Evolutionary conservation across 352 stramenopile genomes (phyloP).

Genomic region (Plasmopara viticola): DNA sequence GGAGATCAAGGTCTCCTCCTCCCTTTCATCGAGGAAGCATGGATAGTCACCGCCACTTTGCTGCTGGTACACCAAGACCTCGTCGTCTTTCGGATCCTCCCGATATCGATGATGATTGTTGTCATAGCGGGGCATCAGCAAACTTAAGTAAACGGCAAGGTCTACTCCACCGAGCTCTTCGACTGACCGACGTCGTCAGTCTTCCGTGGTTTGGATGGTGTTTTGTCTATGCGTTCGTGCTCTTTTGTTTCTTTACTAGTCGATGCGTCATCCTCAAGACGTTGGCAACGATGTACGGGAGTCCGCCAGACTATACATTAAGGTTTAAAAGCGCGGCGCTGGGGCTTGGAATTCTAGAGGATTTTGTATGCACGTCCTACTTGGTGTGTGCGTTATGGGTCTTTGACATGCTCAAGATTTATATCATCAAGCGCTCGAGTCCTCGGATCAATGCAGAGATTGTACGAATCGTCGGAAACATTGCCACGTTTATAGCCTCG

Average conservation of each 20-base stretch:
- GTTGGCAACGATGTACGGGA: conserved; percentile 22
- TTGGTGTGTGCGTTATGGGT: conserved; percentile 20
- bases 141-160: too few relatives aligned
- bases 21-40: too few relatives aligned
- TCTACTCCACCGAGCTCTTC: too few relatives aligned
- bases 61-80: too few relatives aligned
- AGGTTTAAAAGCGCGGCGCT: conserved; percentile 13
- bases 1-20: too few relatives aligned
- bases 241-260: conserved; percentile 22
- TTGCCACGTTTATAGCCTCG: conserved; percentile 17
- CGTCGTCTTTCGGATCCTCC: too few relatives aligned
- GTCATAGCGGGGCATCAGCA: too few relatives aligned
- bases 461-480: conserved; percentile 3
- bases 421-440: conserved; percentile 1
- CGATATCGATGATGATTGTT: too few relatives aligned
- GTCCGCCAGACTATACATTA: conserved; percentile 14
- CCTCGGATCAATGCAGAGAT: conserved; percentile 1
- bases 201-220: conserved; percentile 22
- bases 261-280: conserved; percentile 17
- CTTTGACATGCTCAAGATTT: conserved; percentile 15
- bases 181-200: not conserved
- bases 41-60: too few relatives aligned
- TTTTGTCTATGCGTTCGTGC: conserved; percentile 22
- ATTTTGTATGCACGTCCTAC: conserved; percentile 30
- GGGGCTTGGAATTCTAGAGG: conserved; percentile 21